phyloP scores from a whole-genome alignment of 345 rosid species.

The Salix purpurea region DNA sequence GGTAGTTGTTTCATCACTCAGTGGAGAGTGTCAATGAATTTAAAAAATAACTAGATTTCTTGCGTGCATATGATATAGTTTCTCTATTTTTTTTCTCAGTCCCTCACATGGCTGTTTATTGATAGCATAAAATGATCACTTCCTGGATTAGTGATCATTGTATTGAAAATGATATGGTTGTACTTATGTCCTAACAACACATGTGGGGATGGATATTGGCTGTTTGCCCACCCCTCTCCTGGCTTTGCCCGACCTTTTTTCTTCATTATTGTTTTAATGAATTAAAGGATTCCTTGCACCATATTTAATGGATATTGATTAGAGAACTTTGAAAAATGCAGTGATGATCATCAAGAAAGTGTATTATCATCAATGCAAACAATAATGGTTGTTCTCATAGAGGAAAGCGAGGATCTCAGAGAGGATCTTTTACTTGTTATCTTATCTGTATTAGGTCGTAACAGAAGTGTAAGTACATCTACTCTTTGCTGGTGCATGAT shows the following conservation, averaged over 20 bases:
- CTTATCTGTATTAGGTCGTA: conserved; percentile 73
- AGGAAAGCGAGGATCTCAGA: conserved; percentile 85
- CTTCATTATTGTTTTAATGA: not conserved
- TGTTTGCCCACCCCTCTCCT: too few species aligned
- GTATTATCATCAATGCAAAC: conserved; percentile 85
- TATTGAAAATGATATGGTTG: not conserved
- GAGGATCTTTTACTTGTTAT: conserved; percentile 71
- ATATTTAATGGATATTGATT: not conserved
- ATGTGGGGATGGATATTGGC: not conserved
- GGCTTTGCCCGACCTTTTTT: not conserved
- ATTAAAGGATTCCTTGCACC: not conserved
- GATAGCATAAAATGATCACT: not conserved
- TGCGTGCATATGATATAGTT: not conserved
- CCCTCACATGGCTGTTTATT: not conserved
- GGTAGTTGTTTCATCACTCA: not conserved
- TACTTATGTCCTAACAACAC: not conserved
- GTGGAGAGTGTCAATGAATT: not conserved
- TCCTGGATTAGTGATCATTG: not conserved
- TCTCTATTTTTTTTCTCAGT: not conserved
- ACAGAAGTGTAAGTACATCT: conserved; percentile 54
- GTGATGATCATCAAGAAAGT: conserved; percentile 91
- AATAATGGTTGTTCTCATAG: conserved; percentile 76
- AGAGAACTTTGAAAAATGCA: conserved; percentile 36
- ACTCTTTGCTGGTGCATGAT: conserved; percentile 9
- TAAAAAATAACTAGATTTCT: not conserved